These are phyloP conservation scores for Dothistroma pini DNA, from an alignment of 2,329 filamentous ascomycete species.

Conservation along the genomic window DNA sequence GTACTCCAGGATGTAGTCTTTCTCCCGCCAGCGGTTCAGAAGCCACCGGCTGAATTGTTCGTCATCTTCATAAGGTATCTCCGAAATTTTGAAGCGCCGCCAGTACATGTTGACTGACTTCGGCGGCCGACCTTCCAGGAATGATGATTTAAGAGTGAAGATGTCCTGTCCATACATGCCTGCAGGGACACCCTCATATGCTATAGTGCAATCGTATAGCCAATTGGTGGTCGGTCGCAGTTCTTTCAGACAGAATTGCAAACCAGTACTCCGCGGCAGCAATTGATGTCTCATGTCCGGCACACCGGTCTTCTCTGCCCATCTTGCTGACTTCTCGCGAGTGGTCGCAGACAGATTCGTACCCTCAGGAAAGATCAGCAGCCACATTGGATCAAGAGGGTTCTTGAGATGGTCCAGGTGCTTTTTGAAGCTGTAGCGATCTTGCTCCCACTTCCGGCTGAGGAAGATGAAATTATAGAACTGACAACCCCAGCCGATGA, in stretches of 20 bases:
- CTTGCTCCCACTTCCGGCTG: slow-evolving; percentile 81
- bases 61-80: slow-evolving; percentile 74
- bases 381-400: slow-evolving; percentile 79
- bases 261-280: slow-evolving; percentile 74
- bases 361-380: slow-evolving; percentile 82
- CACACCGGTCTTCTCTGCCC: slow-evolving; percentile 72
- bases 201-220: slow-evolving; percentile 90
- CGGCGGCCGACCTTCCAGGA: slow-evolving; percentile 81
- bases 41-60: slow-evolving; percentile 82
- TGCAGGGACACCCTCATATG: slow-evolving; percentile 89
- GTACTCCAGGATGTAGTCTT: slow-evolving; percentile 82
- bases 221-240: slow-evolving; percentile 72
- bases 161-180: slow-evolving; percentile 81
- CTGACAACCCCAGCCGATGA: slow-evolving; percentile 77
- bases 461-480: slow-evolving; percentile 91
- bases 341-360: slow-evolving; percentile 75
- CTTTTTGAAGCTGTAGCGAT: slow-evolving; percentile 70
- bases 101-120: slow-evolving; percentile 98
- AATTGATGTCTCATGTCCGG: slow-evolving; percentile 71
- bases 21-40: slow-evolving; percentile 82
- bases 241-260: slow-evolving; percentile 74
- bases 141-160: slow-evolving; percentile 82
- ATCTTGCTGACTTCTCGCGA: slow-evolving; percentile 64
- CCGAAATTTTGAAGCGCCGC: slow-evolving; percentile 74
- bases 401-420: slow-evolving; percentile 67